These are phyloP conservation scores for Podila epigama DNA, from an alignment of 192 early-diverging fungal genomes.

Conservation along the genomic window DNA sequence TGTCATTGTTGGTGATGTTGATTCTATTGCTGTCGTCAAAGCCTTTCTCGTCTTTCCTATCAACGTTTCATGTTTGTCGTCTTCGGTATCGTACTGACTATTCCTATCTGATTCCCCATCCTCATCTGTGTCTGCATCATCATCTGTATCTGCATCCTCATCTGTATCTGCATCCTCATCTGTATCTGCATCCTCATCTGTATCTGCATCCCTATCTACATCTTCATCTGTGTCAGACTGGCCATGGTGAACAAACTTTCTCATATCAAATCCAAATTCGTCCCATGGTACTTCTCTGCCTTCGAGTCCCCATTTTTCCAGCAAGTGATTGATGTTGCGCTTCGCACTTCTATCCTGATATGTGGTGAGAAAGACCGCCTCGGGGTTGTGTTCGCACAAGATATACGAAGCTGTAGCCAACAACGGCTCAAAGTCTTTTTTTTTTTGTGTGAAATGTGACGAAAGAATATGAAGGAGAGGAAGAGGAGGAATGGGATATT, in stretches of 20 bases:
- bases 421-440: slow-evolving; percentile 77
- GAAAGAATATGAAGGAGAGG: too few relatives aligned
- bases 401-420: slow-evolving; percentile 67
- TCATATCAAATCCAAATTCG: slow-evolving; percentile 47
- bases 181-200: not conserved
- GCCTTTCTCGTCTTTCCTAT: too few relatives aligned
- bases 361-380: slow-evolving; percentile 68
- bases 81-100: too few relatives aligned
- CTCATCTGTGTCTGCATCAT: not conserved
- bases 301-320: slow-evolving; percentile 67
- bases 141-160: not conserved
- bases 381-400: slow-evolving; percentile 58
- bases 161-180: not conserved
- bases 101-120: too few relatives aligned
- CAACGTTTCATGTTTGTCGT: too few relatives aligned
- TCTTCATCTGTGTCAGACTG: not conserved
- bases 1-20: too few relatives aligned
- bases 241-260: slow-evolving; percentile 17
- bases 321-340: slow-evolving; percentile 65
- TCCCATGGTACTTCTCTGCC: slow-evolving; percentile 47
- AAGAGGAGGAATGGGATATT: not conserved
- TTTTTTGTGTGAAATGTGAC: too few relatives aligned
- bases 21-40: too few relatives aligned
- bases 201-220: too few relatives aligned
- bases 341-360: slow-evolving; percentile 78